A percentile compares a stretch with the other conserved stretches of the same genome.
phyloP scores from a whole-genome alignment of 257 asterid species.

The Solanum medicagineum region DNA sequence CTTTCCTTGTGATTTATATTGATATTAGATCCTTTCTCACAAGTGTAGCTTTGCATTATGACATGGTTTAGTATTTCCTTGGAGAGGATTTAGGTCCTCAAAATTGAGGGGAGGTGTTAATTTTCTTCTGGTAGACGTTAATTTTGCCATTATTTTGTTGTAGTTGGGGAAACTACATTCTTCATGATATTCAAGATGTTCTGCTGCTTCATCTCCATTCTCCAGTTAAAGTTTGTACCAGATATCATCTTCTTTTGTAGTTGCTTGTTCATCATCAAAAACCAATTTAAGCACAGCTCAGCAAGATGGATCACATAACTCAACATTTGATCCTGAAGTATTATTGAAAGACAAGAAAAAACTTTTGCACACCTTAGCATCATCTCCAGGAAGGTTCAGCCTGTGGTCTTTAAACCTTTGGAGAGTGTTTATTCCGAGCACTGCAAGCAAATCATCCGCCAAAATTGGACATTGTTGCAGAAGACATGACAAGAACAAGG shows the following conservation, averaged over 20 bases:
- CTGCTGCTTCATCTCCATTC: neutral
- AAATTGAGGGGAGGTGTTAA: neutral
- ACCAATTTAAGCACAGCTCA: neutral
- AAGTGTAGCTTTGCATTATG: neutral
- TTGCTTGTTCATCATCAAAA: neutral
- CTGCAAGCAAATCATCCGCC: constrained; percentile 98
- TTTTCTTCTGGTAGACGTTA: neutral
- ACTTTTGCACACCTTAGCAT: constrained; percentile 57
- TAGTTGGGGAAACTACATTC: neutral
- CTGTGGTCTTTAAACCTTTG: constrained; percentile 89
- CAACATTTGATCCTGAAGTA: neutral
- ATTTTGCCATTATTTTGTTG: neutral
- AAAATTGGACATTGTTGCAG: constrained; percentile 33
- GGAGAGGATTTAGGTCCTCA: neutral
- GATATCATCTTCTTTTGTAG: neutral
- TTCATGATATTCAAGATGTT: neutral
- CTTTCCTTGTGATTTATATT: neutral
- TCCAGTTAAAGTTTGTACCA: neutral
- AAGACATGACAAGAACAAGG: neutral
- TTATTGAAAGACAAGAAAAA: neutral
- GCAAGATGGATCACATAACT: neutral
- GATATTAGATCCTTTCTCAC: neutral
- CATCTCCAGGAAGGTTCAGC: constrained; percentile 81
- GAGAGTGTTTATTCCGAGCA: constrained; percentile 83
- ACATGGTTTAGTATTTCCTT: neutral